Percentiles rank a stretch among this genome's conserved stretches.
Conservation (phyloP, 345 rosid genomes). For the Gossypium rotundifolium region DNA sequence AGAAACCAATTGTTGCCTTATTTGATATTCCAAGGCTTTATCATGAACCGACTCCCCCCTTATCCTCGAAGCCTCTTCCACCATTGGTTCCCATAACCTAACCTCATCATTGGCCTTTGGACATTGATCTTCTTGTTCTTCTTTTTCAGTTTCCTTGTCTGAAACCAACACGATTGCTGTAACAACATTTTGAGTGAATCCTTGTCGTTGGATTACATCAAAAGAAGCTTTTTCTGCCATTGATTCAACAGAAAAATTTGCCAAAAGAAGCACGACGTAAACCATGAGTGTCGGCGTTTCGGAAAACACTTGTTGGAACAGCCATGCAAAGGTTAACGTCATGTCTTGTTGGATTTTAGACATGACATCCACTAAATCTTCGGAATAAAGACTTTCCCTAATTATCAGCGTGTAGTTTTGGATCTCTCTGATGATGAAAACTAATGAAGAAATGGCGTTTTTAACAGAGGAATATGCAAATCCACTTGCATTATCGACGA, state of each 20-base stretch:
- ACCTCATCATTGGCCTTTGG: constrained; percentile 12
- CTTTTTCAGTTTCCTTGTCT: background rate
- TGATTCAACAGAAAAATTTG: constrained; percentile 61
- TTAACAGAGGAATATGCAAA: constrained; percentile 44
- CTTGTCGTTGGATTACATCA: background rate
- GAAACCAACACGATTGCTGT: background rate
- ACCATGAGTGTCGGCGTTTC: constrained; percentile 70
- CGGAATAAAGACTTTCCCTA: constrained; percentile 27
- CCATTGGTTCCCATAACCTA: constrained; percentile 43
- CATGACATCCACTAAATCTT: constrained; percentile 35
- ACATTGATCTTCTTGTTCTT: background rate
- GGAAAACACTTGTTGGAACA: constrained; percentile 65
- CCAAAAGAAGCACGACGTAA: constrained; percentile 55
- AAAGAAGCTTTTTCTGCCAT: constrained; percentile 14
- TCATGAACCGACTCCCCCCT: constrained; percentile 1
- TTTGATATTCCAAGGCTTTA: constrained; percentile 31
- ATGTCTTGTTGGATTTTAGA: constrained; percentile 45
- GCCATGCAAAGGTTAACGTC: constrained; percentile 56
- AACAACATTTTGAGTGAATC: background rate
- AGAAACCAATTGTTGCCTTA: constrained; percentile 31
- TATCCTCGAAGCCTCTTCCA: constrained; percentile 44
- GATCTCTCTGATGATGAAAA: constrained; percentile 60
- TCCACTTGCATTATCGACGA: constrained; percentile 22
- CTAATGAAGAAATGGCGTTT: constrained; percentile 63
- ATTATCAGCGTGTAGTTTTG: constrained; percentile 44